phyloP scores from a whole-genome alignment of 2,329 filamentous ascomycete species.

The Exophiala alcalophila region DNA sequence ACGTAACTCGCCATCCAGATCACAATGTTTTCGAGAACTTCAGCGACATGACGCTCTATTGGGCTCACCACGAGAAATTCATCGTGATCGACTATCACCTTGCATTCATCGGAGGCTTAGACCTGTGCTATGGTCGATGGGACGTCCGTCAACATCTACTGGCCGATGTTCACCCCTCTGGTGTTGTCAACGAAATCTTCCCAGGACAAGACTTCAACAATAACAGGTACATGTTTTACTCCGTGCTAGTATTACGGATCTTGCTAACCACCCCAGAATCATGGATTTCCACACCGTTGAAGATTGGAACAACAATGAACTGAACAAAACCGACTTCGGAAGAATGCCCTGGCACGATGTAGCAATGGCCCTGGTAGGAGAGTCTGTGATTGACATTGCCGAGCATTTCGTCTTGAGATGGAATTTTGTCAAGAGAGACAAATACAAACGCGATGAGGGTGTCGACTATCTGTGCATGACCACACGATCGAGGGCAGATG shows the following conservation, averaged over 20 bases:
- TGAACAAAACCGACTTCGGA: slow-evolving; percentile 85
- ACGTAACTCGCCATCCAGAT: slow-evolving; percentile 84
- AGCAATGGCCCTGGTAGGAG: slow-evolving; percentile 83
- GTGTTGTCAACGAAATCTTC: slow-evolving; percentile 79
- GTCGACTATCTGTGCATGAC: slow-evolving; percentile 84
- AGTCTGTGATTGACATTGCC: slow-evolving; percentile 87
- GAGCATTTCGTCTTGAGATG: slow-evolving; percentile 92
- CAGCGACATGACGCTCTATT: slow-evolving; percentile 95
- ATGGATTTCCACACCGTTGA: slow-evolving; percentile 91
- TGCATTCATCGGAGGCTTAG: slow-evolving; percentile 90
- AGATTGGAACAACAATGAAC: slow-evolving; percentile 89
- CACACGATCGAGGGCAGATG: slow-evolving; percentile 63
- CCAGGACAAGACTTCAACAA: slow-evolving; percentile 98
- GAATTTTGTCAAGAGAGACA: slow-evolving; percentile 97
- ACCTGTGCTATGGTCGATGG: slow-evolving; percentile 95
- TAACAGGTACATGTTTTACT: slow-evolving; percentile 52
- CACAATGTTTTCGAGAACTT: slow-evolving; percentile 93
- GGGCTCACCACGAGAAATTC: slow-evolving; percentile 97
- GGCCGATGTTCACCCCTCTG: slow-evolving; percentile 81
- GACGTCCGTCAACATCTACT: slow-evolving; percentile 81
- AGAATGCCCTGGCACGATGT: slow-evolving; percentile 99
- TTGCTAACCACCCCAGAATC: slow-evolving; percentile 51
- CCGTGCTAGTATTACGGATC: not conserved
- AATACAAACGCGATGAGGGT: slow-evolving; percentile 83
- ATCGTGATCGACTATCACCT: slow-evolving; percentile 88